Base-by-base conservation (phyloP, 73 alveolate species). In the Stentor coeruleus region DNA sequence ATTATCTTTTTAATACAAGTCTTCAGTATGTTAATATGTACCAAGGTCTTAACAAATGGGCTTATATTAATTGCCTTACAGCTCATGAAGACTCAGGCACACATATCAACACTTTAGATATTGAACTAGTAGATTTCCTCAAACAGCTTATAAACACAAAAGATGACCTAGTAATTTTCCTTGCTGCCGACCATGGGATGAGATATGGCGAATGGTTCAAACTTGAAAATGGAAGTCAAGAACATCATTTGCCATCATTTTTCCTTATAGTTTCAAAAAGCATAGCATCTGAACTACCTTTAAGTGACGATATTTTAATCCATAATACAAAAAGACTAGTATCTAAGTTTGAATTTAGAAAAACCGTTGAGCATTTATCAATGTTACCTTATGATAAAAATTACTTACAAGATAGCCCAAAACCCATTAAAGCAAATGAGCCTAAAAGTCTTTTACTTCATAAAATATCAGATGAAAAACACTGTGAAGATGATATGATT, bases 161-260 rank as follows among this genome's bases (percentile, higher is more conserved):
- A 28, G 49, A 66, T 33, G 49, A 66, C 14, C 20, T 28, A 66
- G 0, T 66, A 66, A 28, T 66, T 15, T 33, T 66, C 30, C 30
- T 66, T 30, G 35, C 35, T 36, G 38, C 81, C n/a, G 81, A 66
- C 81, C 81, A 66, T 66, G 81, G 81, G 35, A 66, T 36, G 38
- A 20, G 49, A 20, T 66, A 66, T 2, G 81, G 81, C 20, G 35
- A 30, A 20, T 0, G 38, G 20, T 28, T 15, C 20, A 66, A 66
- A 33, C n/a, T 33, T 36, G 30, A 30, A 30, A 28, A 66, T 66
- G 81, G 81, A 30, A 15, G 20, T 28, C 35, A 15, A 36, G 81
- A 66, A 66, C 59, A 33, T 1, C n/a, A 36, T 15, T 36, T 66
- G 38, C 81, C 81, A 15, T 14, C 35, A n/a, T 30, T 66, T 15